These are phyloP conservation scores for Handroanthus guayacan DNA, from an alignment of 257 asterid genomes.

Conservation along the genomic window DNA sequence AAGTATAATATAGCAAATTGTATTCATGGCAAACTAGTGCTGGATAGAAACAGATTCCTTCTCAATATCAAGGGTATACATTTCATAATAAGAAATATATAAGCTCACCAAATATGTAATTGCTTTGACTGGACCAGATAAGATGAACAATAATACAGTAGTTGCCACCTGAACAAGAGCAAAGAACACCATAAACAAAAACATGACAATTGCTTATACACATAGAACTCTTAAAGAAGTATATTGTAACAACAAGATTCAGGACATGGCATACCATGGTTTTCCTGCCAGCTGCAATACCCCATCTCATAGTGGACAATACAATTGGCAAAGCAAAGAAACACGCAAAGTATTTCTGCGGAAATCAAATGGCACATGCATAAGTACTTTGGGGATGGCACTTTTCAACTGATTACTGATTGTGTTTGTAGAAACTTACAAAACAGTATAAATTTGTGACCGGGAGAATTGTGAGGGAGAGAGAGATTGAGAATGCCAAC, in stretches of 20 bases:
- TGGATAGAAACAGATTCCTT: background rate
- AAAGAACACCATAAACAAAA: constrained; percentile 29
- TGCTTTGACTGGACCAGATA: constrained; percentile 98
- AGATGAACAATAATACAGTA: constrained; percentile 71
- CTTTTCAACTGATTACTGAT: background rate
- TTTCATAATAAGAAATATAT: constrained; percentile 19
- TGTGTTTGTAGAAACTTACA: background rate
- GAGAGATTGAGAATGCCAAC: background rate
- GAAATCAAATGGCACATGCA: constrained; percentile 29
- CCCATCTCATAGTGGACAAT: constrained; percentile 94
- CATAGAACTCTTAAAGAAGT: constrained; percentile 1
- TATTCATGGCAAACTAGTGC: background rate
- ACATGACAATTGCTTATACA: constrained; percentile 15
- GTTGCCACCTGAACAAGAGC: constrained; percentile 79
- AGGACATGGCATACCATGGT: constrained; percentile 67
- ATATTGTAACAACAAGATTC: constrained; percentile 2
- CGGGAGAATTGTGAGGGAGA: background rate
- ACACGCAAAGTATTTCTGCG: constrained; percentile 88
- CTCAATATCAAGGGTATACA: background rate
- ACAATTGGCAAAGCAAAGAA: constrained; percentile 95
- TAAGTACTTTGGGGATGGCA: constrained; percentile 1
- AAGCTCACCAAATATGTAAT: constrained; percentile 82
- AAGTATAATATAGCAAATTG: background rate
- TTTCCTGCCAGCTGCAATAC: constrained; percentile 88
- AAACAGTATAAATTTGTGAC: background rate